Conservation (phyloP, 106 monocot species). For the Vanilla planifolia region DNA sequence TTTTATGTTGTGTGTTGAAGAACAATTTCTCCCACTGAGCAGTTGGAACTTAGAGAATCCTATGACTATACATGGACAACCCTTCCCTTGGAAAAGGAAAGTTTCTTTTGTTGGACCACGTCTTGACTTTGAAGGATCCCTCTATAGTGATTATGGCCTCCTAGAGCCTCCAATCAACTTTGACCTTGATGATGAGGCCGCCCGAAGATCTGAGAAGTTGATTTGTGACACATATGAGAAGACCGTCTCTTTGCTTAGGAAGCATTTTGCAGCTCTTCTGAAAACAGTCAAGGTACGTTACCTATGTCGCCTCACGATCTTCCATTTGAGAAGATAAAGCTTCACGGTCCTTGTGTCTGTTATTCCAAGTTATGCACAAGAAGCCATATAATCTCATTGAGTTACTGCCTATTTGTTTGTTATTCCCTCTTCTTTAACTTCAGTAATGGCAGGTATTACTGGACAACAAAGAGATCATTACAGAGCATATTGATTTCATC, state of each 20-base stretch:
- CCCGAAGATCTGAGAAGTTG: constrained; percentile 61
- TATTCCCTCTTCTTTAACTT: background rate
- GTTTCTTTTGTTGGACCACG: constrained; percentile 61
- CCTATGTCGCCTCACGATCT: too few species aligned
- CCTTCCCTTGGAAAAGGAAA: constrained; percentile 61
- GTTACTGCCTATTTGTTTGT: background rate
- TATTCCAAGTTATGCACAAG: too few species aligned
- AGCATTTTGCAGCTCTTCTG: constrained; percentile 59
- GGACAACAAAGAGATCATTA: constrained; percentile 68
- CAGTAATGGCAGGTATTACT: constrained; percentile 52
- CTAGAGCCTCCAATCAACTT: constrained; percentile 57
- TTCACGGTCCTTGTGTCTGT: too few species aligned
- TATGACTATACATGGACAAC: constrained; percentile 82
- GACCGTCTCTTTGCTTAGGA: constrained; percentile 50
- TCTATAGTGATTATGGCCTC: constrained; percentile 71
- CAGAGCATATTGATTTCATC: constrained; percentile 75
- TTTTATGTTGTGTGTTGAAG: background rate
- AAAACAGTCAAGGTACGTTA: constrained; percentile 85
- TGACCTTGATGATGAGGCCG: constrained; percentile 66
- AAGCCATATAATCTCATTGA: too few species aligned
- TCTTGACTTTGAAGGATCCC: constrained; percentile 78
- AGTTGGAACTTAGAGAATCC: constrained; percentile 92
- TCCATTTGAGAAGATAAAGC: too few species aligned
- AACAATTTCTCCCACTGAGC: constrained; percentile 3
- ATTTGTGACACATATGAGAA: constrained; percentile 45